Evolutionary conservation across 345 rosid species (phyloP).

Genomic region (Streptanthus diversifolius): DNA sequence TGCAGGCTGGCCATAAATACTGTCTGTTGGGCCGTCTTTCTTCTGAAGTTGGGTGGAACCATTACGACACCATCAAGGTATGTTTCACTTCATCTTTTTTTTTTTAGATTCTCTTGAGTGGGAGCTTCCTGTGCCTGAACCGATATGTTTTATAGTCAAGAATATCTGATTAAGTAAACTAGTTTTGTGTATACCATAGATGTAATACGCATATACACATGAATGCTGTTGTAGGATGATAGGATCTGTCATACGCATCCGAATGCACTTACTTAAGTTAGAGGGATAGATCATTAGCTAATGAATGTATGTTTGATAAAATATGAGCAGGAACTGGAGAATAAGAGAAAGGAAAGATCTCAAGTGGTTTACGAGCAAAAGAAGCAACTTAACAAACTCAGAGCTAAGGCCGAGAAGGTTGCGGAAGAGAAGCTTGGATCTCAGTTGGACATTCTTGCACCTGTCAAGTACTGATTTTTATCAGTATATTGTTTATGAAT

Average conservation of each 20-base stretch:
- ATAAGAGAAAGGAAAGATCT: constrained; percentile 76
- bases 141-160: not conserved
- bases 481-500: not conserved
- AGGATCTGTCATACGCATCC: not conserved
- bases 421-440: constrained; percentile 81
- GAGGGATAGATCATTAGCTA: not conserved
- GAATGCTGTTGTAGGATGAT: not conserved
- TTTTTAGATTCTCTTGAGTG: not conserved
- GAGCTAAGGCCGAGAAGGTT: constrained; percentile 72
- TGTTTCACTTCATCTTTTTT: not conserved
- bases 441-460: constrained; percentile 55
- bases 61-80: constrained; percentile 75
- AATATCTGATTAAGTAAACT: not conserved
- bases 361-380: constrained; percentile 62
- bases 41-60: constrained; percentile 81
- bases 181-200: not conserved
- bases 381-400: constrained; percentile 72
- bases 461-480: constrained; percentile 51
- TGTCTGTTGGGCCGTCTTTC: constrained; percentile 68
- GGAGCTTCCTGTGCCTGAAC: not conserved
- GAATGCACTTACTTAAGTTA: not conserved
- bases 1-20: constrained; percentile 74
- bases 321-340: constrained; percentile 61
- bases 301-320: constrained; percentile 3
- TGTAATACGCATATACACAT: not conserved